Percentiles rank a stretch among this genome's conserved stretches.
phyloP scores from a whole-genome alignment of 2,329 filamentous ascomycete genomes.

The Hansfordia pulvinata region DNA sequence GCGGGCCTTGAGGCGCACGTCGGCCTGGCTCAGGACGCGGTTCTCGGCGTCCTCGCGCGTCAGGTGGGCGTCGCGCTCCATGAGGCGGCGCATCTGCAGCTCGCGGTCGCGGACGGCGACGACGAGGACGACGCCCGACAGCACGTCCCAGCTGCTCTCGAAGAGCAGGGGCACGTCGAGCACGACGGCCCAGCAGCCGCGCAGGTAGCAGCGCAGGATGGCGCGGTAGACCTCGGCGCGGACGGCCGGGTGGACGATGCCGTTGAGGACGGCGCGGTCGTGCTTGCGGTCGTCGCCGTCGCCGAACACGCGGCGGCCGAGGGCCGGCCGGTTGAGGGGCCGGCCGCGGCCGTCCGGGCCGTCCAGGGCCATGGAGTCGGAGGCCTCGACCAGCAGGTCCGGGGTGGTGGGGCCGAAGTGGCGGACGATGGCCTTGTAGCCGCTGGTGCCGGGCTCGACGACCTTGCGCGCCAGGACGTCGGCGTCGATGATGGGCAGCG shows the following conservation, averaged over 20 bases:
- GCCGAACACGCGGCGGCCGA: constrained; percentile 81
- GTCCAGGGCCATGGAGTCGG: constrained; percentile 33
- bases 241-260: constrained; percentile 87
- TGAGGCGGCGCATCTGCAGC: constrained; percentile 70
- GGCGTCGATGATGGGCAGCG: constrained; percentile 83
- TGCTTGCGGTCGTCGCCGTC: constrained; percentile 52
- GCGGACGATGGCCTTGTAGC: constrained; percentile 68
- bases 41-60: constrained; percentile 78
- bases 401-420: constrained; percentile 76
- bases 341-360: constrained; percentile 49
- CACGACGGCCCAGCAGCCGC: constrained; percentile 76
- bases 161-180: constrained; percentile 88
- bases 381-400: constrained; percentile 59
- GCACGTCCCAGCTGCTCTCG: constrained; percentile 71
- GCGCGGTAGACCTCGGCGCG: constrained; percentile 66
- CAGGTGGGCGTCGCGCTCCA: constrained; percentile 63
- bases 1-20: constrained; percentile 71
- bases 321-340: constrained; percentile 72
- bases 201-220: constrained; percentile 59
- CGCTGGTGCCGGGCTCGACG: constrained; percentile 79
- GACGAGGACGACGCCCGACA: constrained; percentile 77
- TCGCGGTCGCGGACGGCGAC: constrained; percentile 71
- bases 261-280: constrained; percentile 69
- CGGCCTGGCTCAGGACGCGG: constrained; percentile 73
- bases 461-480: constrained; percentile 86